phyloP scores from a whole-genome alignment of 306 rosid species.

The Lagenaria siceraria region DNA sequence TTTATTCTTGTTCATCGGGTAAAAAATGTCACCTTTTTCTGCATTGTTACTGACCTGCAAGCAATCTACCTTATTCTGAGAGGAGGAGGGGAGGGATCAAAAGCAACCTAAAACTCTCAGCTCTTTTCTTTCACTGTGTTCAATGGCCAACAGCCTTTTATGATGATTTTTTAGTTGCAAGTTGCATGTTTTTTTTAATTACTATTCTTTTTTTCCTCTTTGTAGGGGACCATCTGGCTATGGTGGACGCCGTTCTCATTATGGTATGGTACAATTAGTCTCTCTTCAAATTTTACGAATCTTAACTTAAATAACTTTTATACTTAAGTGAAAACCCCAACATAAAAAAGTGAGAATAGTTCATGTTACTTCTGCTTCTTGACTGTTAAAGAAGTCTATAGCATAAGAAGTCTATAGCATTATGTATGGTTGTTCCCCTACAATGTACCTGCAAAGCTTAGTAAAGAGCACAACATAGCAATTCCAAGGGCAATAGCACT shows the following conservation, averaged over 20 bases:
- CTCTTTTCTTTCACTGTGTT: background rate
- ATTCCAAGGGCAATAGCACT: too few relatives aligned
- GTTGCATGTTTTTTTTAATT: background rate
- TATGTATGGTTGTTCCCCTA: too few relatives aligned
- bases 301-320: background rate
- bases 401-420: background rate
- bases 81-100: background rate
- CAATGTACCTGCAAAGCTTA: too few relatives aligned
- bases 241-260: conserved; percentile 67
- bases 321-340: background rate
- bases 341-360: background rate
- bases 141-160: background rate
- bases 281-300: background rate
- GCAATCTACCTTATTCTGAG: background rate
- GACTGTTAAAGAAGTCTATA: background rate
- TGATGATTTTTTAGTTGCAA: background rate
- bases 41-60: background rate
- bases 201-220: background rate
- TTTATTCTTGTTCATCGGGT: background rate
- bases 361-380: background rate
- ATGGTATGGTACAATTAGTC: conserved; percentile 36
- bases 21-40: background rate
- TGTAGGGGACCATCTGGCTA: conserved; percentile 54
- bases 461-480: too few relatives aligned
- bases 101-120: background rate